A percentile compares a stretch with the other conserved stretches of the same genome.
Evolutionary conservation across 202 grass and related monocot species (phyloP).

Genomic region (Panicum virgatum): DNA sequence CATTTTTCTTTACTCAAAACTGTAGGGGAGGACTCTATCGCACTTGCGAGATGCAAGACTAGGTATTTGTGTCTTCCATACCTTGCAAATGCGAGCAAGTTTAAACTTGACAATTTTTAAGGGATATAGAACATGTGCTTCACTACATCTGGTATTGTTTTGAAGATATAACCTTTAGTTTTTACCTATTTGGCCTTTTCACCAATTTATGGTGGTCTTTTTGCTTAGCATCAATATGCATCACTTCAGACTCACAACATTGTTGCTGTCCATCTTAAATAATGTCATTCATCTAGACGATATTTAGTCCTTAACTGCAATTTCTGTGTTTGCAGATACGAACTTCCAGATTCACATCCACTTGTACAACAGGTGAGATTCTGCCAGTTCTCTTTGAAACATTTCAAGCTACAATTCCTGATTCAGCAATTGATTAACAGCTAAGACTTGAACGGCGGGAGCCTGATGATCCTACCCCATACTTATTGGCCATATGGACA

Average conservation of each 20-base stretch:
- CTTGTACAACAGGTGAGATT: slow-evolving; percentile 68
- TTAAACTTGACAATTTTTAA: not conserved
- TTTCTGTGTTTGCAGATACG: slow-evolving; percentile 65
- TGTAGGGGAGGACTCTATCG: not conserved
- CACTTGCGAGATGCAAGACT: not conserved
- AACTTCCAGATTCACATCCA: slow-evolving; percentile 90
- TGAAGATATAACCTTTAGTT: not conserved
- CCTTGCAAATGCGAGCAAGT: not conserved
- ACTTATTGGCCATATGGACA: slow-evolving; percentile 73
- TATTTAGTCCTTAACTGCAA: slow-evolving; percentile 21
- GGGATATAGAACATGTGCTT: not conserved
- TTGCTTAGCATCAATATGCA: slow-evolving; percentile 27
- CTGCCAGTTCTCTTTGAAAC: slow-evolving; percentile 35
- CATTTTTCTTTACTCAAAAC: not conserved
- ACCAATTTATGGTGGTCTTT: not conserved
- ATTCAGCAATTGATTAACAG: slow-evolving; percentile 56
- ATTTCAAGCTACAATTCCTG: slow-evolving; percentile 36
- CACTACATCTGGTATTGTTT: not conserved
- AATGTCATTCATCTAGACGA: slow-evolving; percentile 17
- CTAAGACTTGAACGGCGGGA: slow-evolving; percentile 75
- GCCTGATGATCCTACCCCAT: slow-evolving; percentile 75
- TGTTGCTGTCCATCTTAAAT: slow-evolving; percentile 25
- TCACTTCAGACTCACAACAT: slow-evolving; percentile 26
- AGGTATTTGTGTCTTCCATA: not conserved
- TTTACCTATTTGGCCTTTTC: not conserved